A percentile compares a stretch with the other conserved stretches of the same genome.
These are phyloP conservation scores for Boletus fagicola DNA, from an alignment of 768 basidiomycete species.

Conservation along the genomic window DNA sequence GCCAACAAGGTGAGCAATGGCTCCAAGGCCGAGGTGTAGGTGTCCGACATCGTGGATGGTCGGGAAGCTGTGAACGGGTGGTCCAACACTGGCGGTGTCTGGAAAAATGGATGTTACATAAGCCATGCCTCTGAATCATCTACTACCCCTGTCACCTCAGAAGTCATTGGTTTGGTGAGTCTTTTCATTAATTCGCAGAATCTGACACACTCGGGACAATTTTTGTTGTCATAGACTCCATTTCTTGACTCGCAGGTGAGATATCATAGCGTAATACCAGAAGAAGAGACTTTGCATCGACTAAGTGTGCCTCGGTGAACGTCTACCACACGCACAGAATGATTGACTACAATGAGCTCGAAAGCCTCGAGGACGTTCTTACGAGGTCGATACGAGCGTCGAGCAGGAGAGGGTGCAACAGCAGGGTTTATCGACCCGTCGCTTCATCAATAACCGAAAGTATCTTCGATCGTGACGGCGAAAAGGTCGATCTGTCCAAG, in stretches of 20 bases:
- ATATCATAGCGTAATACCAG: neutral
- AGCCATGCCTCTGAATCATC: neutral
- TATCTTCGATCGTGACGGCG: neutral
- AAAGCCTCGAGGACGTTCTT: neutral
- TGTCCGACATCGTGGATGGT: conserved; percentile 36
- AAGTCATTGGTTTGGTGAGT: neutral
- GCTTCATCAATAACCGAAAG: neutral
- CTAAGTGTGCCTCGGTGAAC: neutral
- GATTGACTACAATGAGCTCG: neutral
- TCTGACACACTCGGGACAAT: neutral
- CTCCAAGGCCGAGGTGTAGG: conserved; percentile 37
- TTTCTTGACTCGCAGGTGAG: neutral
- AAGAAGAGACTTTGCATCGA: neutral
- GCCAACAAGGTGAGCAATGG: conserved; percentile 67
- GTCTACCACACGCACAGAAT: neutral
- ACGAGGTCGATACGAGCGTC: neutral
- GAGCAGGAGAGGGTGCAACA: neutral
- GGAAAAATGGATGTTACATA: conserved; percentile 14
- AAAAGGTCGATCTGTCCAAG: too few species aligned
- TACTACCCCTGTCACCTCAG: too few species aligned
- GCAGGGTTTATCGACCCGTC: neutral
- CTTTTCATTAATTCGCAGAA: neutral
- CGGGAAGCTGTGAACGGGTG: neutral
- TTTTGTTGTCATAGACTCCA: neutral
- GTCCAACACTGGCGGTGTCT: neutral